Evolutionary conservation across 805 yeast species (phyloP).

Genomic region (Candida orba): DNA sequence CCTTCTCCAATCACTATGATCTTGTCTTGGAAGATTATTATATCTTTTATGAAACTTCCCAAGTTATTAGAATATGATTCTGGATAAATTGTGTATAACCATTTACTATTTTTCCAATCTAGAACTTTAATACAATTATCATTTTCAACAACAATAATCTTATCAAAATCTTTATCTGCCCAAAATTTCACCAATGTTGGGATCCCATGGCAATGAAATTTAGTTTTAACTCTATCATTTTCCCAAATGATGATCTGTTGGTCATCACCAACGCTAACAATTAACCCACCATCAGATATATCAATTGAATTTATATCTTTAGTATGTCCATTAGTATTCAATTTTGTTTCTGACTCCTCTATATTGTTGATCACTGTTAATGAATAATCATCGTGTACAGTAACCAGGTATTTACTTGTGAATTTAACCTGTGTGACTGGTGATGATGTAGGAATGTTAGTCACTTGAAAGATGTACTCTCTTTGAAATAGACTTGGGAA

Average conservation of each 20-base stretch:
- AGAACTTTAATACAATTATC: constrained; percentile 25
- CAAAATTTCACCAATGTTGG: constrained; percentile 27
- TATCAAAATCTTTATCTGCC: constrained; percentile 26
- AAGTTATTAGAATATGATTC: constrained; percentile 15
- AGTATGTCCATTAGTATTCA: constrained; percentile 12
- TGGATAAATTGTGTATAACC: constrained; percentile 28
- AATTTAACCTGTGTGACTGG: constrained; percentile 14
- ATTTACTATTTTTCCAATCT: constrained; percentile 27
- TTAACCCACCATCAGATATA: constrained; percentile 23
- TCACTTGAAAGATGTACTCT: constrained; percentile 20
- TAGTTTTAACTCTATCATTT: constrained; percentile 11
- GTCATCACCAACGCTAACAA: constrained; percentile 28
- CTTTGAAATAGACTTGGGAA: constrained; percentile 19
- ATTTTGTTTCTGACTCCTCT: constrained; percentile 10
- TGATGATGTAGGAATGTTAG: constrained; percentile 7
- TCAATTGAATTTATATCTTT: constrained; percentile 26
- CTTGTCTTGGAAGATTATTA: constrained; percentile 18
- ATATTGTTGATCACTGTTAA: constrained; percentile 17
- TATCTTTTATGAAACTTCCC: constrained; percentile 13
- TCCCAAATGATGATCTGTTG: constrained; percentile 25
- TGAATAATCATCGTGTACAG: constrained; percentile 16
- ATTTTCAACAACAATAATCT: constrained; percentile 27
- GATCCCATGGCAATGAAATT: constrained; percentile 9
- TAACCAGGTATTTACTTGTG: constrained; percentile 16
- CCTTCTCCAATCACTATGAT: constrained; percentile 28